Evolutionary conservation across 78 protist genomes (phyloP), one percentile per base, ranked within the genome.

Genomic region (Cavenderia fasciculata): DNA sequence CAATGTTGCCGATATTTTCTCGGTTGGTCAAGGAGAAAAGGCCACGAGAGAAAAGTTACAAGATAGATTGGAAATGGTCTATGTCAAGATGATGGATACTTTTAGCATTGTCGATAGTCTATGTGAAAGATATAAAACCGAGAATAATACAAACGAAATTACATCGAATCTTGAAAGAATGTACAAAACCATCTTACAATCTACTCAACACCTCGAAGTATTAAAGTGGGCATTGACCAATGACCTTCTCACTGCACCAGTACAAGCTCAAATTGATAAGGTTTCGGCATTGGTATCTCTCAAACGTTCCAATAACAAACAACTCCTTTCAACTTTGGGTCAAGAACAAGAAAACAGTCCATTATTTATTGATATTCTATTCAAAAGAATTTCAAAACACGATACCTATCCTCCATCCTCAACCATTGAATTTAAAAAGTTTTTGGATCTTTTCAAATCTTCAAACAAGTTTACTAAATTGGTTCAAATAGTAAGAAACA

Each of bases 361-460:
- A 51, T 49, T 82, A 5, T 54, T 82, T 16, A 82, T 82, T n/a
- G 90, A 82, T 68, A 51, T 82, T 33, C 19, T 82, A 8, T 82
- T 27, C 47, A 47, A 57, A 0, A 27, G 41, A 21, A n/a, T 41
- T 52, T 41, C 51, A 10, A 16, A 23, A 1, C 0, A 19, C 0
- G 59, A 66, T 11, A 10, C 68, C 10, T 82, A 82, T 68, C 90
- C 90, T 27, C 90, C 90, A 12, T 34, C 72, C 21, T 25, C 51
- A 12, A 10, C 62, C 11, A 12, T 25, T n/a, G 31, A 59, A 7
- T 23, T 82, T 18, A 65, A 68, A 31, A 19, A 25, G 8, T 82
- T 82, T 29, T 40, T 82, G 16, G 43, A 65, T 31, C 46, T 68
- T 6, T 82, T 82, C 61, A 33, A 21, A 4, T 11, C 12, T 44